These are phyloP conservation scores for Leishmania guyanensis DNA, from an alignment of 208 protist genomes.

Conservation along the genomic window DNA sequence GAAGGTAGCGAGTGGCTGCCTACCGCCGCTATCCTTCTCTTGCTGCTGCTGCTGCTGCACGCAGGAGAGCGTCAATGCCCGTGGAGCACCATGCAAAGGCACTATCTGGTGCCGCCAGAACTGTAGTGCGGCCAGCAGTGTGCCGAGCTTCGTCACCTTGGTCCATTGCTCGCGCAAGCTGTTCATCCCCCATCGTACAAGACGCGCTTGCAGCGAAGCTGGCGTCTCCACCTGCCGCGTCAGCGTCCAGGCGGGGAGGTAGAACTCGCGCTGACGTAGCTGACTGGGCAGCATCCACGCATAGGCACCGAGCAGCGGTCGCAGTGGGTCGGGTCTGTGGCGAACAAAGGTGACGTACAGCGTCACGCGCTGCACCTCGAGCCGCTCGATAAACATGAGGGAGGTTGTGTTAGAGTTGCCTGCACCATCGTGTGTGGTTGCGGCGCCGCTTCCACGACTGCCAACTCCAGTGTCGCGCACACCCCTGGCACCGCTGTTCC, in stretches of 20 bases:
- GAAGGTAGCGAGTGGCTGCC: conserved; percentile 3
- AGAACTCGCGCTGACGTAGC: conserved; percentile 60
- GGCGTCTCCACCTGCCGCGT: conserved; percentile 50
- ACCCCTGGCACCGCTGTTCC: not conserved
- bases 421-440: not conserved
- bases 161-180: conserved; percentile 79
- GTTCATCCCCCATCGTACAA: conserved; percentile 53
- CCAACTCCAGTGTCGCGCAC: not conserved
- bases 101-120: conserved; percentile 35
- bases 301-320: conserved; percentile 64
- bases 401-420: conserved; percentile 19
- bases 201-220: conserved; percentile 39
- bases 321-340: conserved; percentile 64
- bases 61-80: conserved; percentile 32
- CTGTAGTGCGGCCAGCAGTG: conserved; percentile 51
- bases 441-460: not conserved
- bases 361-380: conserved; percentile 48
- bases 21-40: not conserved
- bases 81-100: conserved; percentile 37
- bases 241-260: conserved; percentile 43
- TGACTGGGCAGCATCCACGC: conserved; percentile 72
- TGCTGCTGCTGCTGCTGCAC: conserved; percentile 26
- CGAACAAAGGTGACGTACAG: conserved; percentile 68
- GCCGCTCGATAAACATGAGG: conserved; percentile 57
- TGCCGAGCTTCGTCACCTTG: conserved; percentile 75